Base-by-base conservation (phyloP, 2,329 filamentous ascomycete species). In the Rhynchosporium secalis region DNA sequence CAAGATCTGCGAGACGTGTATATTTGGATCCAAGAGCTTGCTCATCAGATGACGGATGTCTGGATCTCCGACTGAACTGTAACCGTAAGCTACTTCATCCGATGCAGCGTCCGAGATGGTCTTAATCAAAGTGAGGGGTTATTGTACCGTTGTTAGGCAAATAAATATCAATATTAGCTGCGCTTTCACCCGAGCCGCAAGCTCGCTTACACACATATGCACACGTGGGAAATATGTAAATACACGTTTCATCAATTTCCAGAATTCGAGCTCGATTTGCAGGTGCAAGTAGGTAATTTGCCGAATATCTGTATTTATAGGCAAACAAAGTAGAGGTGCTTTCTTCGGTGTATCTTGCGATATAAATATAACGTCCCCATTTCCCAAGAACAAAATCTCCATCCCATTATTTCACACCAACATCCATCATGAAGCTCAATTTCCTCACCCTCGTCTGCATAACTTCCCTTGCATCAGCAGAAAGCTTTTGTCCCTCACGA, bases 401-500 rank as follows among this genome's bases (percentile, higher is more conserved):
- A 3, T 8, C 36, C 3, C 15, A 10, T 26, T 43, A 6, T 15
- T 12, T 10, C 10, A 26, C 15, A 4, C 9, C 8, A 15, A 9
- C 36, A 9, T 26, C 36, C 49, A 26, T 8, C 31, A 52, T 52
- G 49, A 52, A 38, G 49, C 31, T 52, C 49, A 38, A 52, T 26
- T 20, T 52, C 36, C n/a, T 5, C 8, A 10, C 38, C 3, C 4
- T 52, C 15, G 5, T 26, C 1, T 40, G 31, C 13, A 8, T 38
- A 1, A 15, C 38, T 33, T 52, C 49, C 8, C 2, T 40, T 9
- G n/a, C 33, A 1, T 38, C 49, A 38, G 49, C 49, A 4, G 49
- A 52, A 33, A 52, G 31, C 12, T 68, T 64, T 62, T 70, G 65
- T 49, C 65, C 67, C 20, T 41, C 59, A 1, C 60, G 57, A 31